Evolutionary conservation across 192 early-diverging fungal species (phyloP).

Genomic region (Coemansia asiatica): DNA sequence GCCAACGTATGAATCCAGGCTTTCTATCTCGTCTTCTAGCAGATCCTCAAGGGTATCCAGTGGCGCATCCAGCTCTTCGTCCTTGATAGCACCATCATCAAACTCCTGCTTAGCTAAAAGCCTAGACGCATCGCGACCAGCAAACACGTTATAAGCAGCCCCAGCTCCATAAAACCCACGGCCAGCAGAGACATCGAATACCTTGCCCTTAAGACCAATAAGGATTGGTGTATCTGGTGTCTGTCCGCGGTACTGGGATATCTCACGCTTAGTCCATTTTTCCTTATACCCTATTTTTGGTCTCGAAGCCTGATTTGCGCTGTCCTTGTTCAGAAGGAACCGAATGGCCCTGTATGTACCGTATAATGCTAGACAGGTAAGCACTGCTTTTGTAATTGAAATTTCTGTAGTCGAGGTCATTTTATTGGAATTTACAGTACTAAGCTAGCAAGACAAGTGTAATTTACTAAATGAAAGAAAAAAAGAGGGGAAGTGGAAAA

Average conservation of each 20-base stretch:
- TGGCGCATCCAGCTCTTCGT: constrained; percentile 61
- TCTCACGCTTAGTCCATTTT: constrained; percentile 47
- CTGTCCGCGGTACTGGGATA: constrained; percentile 26
- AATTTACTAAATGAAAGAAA: not conserved
- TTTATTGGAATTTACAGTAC: not conserved
- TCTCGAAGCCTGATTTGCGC: constrained; percentile 19
- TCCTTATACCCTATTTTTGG: constrained; percentile 9
- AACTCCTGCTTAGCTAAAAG: constrained; percentile 90
- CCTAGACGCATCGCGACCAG: constrained; percentile 90
- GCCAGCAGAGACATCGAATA: constrained; percentile 88
- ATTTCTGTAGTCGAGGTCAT: not conserved
- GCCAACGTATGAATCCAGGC: constrained; percentile 73
- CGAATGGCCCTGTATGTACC: constrained; percentile 12
- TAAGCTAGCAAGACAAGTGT: not conserved
- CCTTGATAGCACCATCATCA: constrained; percentile 69
- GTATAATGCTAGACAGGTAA: constrained; percentile 23
- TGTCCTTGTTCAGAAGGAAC: constrained; percentile 38
- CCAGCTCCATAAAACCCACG: constrained; percentile 88
- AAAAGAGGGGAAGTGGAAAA: constrained; percentile 1
- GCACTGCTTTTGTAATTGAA: constrained; percentile 8
- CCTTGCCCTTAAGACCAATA: constrained; percentile 78
- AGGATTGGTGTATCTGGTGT: constrained; percentile 61
- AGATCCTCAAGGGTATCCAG: constrained; percentile 83
- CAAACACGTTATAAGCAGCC: constrained; percentile 91
- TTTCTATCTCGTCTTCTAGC: constrained; percentile 67